Conservation (phyloP, 768 basidiomycete species). For the Suillus cothurnatus region DNA sequence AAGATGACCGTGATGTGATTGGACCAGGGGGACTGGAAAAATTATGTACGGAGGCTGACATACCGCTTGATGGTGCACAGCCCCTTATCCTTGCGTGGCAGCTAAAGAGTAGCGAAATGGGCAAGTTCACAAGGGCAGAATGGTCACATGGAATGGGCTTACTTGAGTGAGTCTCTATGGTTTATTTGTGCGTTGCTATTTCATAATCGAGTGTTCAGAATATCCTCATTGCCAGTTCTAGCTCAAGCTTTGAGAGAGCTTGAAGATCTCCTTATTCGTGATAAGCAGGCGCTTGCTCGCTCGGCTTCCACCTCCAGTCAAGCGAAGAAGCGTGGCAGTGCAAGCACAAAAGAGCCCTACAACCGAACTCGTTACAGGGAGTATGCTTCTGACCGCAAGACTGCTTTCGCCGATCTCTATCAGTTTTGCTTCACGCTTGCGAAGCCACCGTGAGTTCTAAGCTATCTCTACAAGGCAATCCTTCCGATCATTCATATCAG, state of each 20-base stretch:
- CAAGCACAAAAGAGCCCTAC: slow-evolving; percentile 45
- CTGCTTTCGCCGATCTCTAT: slow-evolving; percentile 68
- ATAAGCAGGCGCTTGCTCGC: slow-evolving; percentile 40
- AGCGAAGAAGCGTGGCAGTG: slow-evolving; percentile 35
- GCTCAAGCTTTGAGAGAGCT: slow-evolving; percentile 58
- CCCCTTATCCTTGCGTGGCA: slow-evolving; percentile 81
- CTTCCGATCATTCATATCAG: slow-evolving; percentile 34
- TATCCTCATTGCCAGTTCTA: slow-evolving; percentile 52
- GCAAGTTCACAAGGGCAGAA: slow-evolving; percentile 64
- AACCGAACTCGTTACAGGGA: slow-evolving; percentile 51
- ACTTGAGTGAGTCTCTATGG: slow-evolving; percentile 43
- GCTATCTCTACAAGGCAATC: not conserved
- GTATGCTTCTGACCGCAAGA: slow-evolving; percentile 50
- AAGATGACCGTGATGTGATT: slow-evolving; percentile 50
- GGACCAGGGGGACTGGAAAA: slow-evolving; percentile 73
- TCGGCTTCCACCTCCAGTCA: slow-evolving; percentile 22
- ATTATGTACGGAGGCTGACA: slow-evolving; percentile 68
- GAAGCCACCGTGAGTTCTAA: slow-evolving; percentile 64
- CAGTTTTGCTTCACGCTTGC: slow-evolving; percentile 69
- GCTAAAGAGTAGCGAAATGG: slow-evolving; percentile 70
- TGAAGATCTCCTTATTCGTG: slow-evolving; percentile 58
- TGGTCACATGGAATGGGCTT: slow-evolving; percentile 62
- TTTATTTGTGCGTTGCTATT: not conserved
- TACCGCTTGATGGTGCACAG: slow-evolving; percentile 71
- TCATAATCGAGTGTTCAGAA: slow-evolving; percentile 27